Conservation (phyloP, 441 rosid genomes). For the Theobroma grandiflorum region DNA sequence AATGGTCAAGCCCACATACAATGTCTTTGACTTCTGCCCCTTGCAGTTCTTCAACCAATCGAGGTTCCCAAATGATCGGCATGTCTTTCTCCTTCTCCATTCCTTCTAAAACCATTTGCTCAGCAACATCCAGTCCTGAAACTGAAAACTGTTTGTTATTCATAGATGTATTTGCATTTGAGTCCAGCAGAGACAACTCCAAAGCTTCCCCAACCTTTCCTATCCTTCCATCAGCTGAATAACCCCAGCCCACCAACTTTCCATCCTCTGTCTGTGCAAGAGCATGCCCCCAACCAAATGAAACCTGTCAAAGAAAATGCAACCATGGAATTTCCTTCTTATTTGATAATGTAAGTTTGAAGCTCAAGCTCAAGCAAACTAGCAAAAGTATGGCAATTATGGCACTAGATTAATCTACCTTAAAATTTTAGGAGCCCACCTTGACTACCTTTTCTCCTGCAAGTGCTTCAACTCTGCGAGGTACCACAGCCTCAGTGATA, state of each 20-base stretch:
- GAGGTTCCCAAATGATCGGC: constrained; percentile 91
- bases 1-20: constrained; percentile 92
- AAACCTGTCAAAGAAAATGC: constrained; percentile 57
- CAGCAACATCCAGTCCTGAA: constrained; percentile 59
- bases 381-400: not conserved
- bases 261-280: constrained; percentile 79
- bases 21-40: constrained; percentile 64
- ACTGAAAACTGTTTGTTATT: constrained; percentile 28
- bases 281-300: constrained; percentile 97
- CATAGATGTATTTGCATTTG: constrained; percentile 29
- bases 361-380: constrained; percentile 4
- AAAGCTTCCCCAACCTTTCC: constrained; percentile 63
- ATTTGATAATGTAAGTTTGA: not conserved
- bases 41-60: constrained; percentile 60
- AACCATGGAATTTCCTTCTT: constrained; percentile 14
- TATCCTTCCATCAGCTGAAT: constrained; percentile 87
- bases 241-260: constrained; percentile 91
- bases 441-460: constrained; percentile 68
- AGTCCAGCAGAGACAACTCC: constrained; percentile 63
- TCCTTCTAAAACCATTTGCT: constrained; percentile 67
- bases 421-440: constrained; percentile 54
- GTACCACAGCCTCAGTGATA: constrained; percentile 59
- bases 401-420: constrained; percentile 32
- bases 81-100: constrained; percentile 80
- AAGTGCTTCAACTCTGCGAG: constrained; percentile 72